A percentile compares a stretch with the other conserved stretches of the same genome.
These are phyloP conservation scores for Ophiostoma piceae DNA, from an alignment of 2,329 filamentous ascomycete genomes.

Conservation along the genomic window DNA sequence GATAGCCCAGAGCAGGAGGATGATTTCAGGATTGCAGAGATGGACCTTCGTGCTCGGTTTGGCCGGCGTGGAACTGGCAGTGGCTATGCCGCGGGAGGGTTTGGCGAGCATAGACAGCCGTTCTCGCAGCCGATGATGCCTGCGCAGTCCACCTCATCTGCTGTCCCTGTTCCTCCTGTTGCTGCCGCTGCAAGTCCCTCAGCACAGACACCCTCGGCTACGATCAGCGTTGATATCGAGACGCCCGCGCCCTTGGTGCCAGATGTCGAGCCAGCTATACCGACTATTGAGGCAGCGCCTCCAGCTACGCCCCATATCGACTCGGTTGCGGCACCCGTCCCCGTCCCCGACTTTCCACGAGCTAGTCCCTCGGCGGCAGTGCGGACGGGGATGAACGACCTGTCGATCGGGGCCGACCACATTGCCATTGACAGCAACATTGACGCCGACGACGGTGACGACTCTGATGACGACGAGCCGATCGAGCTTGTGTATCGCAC, in stretches of 20 bases:
- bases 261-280: not conserved
- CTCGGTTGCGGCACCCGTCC: not conserved
- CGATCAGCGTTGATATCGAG: not conserved
- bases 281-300: not conserved
- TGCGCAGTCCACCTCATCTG: not conserved
- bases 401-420: conserved; percentile 15
- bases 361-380: conserved; percentile 18
- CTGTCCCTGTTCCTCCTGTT: not conserved
- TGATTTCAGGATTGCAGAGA: not conserved
- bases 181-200: not conserved
- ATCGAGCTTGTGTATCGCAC: conserved; percentile 27
- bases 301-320: not conserved
- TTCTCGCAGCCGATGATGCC: not conserved
- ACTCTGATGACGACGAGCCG: conserved; percentile 7
- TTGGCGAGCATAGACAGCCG: not conserved
- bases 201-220: not conserved
- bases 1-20: conserved; percentile 12
- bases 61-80: not conserved
- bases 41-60: not conserved
- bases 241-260: not conserved
- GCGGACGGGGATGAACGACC: conserved; percentile 10
- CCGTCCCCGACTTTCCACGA: not conserved
- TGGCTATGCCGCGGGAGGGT: not conserved
- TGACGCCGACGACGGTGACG: conserved; percentile 7
- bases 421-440: conserved; percentile 3